Conservation (phyloP, 306 rosid genomes). For the Medicago ruthenica region DNA sequence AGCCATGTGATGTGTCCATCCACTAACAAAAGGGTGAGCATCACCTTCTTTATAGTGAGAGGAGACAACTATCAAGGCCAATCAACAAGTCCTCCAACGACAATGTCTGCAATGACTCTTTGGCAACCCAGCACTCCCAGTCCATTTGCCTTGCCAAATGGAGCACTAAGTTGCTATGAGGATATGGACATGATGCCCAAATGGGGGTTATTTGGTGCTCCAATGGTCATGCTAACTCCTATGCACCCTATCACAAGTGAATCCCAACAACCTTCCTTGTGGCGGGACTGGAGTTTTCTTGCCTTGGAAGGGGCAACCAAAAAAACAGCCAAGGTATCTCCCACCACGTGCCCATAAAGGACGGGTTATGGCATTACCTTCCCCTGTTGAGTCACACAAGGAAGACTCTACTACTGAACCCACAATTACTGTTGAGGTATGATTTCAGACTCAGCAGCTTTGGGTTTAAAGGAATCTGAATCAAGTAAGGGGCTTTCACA, state of each 20-base stretch:
- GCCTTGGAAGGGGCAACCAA: slow-evolving; percentile 77
- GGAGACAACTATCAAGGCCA: slow-evolving; percentile 62
- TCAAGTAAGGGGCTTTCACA: slow-evolving; percentile 37
- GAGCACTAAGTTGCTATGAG: slow-evolving; percentile 58
- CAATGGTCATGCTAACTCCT: slow-evolving; percentile 78
- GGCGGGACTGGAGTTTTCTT: slow-evolving; percentile 96
- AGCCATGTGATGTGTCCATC: slow-evolving; percentile 82
- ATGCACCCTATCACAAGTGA: slow-evolving; percentile 62
- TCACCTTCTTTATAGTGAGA: slow-evolving; percentile 71
- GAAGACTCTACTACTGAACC: slow-evolving; percentile 66
- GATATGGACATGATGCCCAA: slow-evolving; percentile 62
- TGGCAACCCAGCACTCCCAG: slow-evolving; percentile 67
- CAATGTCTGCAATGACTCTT: slow-evolving; percentile 52
- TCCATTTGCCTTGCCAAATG: slow-evolving; percentile 57
- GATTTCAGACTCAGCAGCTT: slow-evolving; percentile 42
- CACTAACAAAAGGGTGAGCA: slow-evolving; percentile 65
- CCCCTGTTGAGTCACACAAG: slow-evolving; percentile 54
- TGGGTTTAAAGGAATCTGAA: slow-evolving; percentile 39
- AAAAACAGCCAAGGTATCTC: slow-evolving; percentile 78
- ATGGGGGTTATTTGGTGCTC: slow-evolving; percentile 74
- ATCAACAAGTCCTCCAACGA: slow-evolving; percentile 55
- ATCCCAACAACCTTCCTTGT: slow-evolving; percentile 53
- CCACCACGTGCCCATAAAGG: slow-evolving; percentile 92
- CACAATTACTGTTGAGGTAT: slow-evolving; percentile 48
- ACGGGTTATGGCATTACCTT: slow-evolving; percentile 61